phyloP scores from a whole-genome alignment of 352 stramenopile species.

The Blastocystis sp. region DNA sequence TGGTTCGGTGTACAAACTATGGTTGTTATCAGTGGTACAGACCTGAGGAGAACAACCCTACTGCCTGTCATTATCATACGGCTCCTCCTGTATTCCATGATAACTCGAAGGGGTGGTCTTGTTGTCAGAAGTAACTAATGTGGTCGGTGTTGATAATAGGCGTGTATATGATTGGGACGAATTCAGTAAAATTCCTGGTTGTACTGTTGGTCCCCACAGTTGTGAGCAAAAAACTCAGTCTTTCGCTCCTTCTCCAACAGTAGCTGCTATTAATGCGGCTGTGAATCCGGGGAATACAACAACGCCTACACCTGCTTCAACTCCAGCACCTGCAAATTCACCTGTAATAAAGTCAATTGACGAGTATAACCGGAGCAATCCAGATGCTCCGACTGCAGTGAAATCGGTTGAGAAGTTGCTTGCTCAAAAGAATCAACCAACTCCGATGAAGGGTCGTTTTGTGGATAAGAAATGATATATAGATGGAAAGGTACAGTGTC shows the following conservation, averaged over 20 bases:
- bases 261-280: conserved; percentile 75
- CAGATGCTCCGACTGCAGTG: conserved; percentile 80
- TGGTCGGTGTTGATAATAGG: conserved; percentile 74
- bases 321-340: conserved; percentile 38
- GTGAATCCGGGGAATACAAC: neutral
- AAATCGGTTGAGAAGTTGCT: conserved; percentile 74
- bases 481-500: conserved; percentile 83
- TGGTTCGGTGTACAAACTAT: conserved; percentile 37
- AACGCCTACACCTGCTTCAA: neutral
- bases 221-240: conserved; percentile 75
- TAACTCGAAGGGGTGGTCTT: conserved; percentile 84
- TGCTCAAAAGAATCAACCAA: conserved; percentile 64
- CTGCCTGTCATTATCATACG: conserved; percentile 78
- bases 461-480: conserved; percentile 72
- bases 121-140: conserved; percentile 75
- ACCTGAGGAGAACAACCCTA: conserved; percentile 78
- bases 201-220: conserved; percentile 70
- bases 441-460: conserved; percentile 65
- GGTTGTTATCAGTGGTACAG: conserved; percentile 69
- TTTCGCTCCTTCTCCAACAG: conserved; percentile 80
- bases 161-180: conserved; percentile 88
- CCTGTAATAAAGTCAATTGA: conserved; percentile 84
- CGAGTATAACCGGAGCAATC: conserved; percentile 85
- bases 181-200: conserved; percentile 79
- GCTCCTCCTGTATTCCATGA: conserved; percentile 83